Conservation (phyloP, 1,284 basidiomycete genomes). For the Phylloboletellus chloephorus region DNA sequence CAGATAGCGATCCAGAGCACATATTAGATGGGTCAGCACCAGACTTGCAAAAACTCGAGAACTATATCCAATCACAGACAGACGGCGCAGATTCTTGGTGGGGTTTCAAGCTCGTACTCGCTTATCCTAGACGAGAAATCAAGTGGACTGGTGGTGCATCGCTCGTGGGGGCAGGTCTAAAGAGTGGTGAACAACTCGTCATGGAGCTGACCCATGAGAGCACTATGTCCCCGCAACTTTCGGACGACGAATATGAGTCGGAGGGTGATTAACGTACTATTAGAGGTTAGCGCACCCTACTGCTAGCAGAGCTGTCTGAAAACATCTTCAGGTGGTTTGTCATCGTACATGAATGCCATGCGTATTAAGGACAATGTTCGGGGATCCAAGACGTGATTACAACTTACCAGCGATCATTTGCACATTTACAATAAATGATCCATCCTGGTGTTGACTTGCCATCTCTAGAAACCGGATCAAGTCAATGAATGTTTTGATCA, state of each 20-base stretch:
- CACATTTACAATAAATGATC: no score
- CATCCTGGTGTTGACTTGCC: conserved; percentile 98
- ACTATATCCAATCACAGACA: conserved; percentile 32
- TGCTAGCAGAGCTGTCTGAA: no score
- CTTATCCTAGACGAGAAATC: conserved; percentile 68
- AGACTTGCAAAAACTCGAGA: conserved; percentile 39
- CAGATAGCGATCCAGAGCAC: conserved; percentile 40
- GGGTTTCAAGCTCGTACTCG: conserved; percentile 64
- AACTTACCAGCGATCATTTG: no score
- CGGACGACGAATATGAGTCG: conserved; percentile 57
- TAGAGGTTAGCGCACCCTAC: conserved; percentile 3
- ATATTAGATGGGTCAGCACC: conserved; percentile 34
- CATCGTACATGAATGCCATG: background rate
- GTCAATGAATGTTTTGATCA: conserved; percentile 18
- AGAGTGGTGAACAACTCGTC: conserved; percentile 64
- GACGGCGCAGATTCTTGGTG: conserved; percentile 49
- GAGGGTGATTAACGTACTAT: conserved; percentile 43
- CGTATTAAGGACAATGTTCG: no score
- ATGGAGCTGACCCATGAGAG: conserved; percentile 48
- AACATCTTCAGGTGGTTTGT: background rate
- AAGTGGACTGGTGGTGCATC: conserved; percentile 41
- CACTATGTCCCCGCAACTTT: conserved; percentile 8
- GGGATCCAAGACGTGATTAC: no score
- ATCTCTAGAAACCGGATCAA: conserved; percentile 50
- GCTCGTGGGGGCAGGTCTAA: conserved; percentile 51